Conservation (phyloP, 1,284 basidiomycete genomes). For the Fomitopsis pinicola region DNA sequence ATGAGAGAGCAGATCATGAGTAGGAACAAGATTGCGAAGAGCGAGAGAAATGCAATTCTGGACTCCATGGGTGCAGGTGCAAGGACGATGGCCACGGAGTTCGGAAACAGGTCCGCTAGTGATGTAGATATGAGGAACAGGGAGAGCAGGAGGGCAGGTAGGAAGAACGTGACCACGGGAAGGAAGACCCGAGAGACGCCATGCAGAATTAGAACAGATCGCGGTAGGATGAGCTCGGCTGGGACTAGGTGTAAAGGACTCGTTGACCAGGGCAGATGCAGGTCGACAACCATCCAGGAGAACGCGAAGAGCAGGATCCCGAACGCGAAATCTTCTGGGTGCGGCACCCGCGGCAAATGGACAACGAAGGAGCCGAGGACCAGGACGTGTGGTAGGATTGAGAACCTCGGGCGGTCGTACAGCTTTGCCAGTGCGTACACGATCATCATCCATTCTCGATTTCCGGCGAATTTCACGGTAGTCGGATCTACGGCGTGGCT, state of each 20-base stretch:
- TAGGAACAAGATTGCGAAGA: constrained; percentile 34
- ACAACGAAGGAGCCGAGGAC: constrained; percentile 28
- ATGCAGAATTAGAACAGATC: constrained; percentile 37
- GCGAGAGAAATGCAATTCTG: constrained; percentile 35
- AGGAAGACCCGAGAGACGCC: constrained; percentile 33
- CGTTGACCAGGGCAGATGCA: constrained; percentile 39
- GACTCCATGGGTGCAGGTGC: constrained; percentile 40
- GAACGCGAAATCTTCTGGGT: constrained; percentile 36
- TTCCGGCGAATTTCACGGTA: constrained; percentile 19
- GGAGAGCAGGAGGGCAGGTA: constrained; percentile 40
- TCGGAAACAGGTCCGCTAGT: constrained; percentile 31
- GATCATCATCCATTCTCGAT: constrained; percentile 35
- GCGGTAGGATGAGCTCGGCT: constrained; percentile 34
- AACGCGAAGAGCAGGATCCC: constrained; percentile 36
- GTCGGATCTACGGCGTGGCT: constrained; percentile 20
- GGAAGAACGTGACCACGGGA: constrained; percentile 41
- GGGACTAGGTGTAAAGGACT: constrained; percentile 40
- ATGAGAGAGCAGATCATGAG: constrained; percentile 29
- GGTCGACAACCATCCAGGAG: constrained; percentile 35
- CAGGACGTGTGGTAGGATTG: constrained; percentile 27
- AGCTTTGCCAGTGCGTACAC: constrained; percentile 33
- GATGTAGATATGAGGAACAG: constrained; percentile 41
- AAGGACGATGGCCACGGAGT: background rate
- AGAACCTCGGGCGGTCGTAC: constrained; percentile 18
- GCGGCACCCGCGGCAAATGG: constrained; percentile 31